A percentile compares a stretch with the other conserved stretches of the same genome.
These are phyloP conservation scores for Dimargaris cristalligena DNA, from an alignment of 192 early-diverging fungal genomes.

Conservation along the genomic window DNA sequence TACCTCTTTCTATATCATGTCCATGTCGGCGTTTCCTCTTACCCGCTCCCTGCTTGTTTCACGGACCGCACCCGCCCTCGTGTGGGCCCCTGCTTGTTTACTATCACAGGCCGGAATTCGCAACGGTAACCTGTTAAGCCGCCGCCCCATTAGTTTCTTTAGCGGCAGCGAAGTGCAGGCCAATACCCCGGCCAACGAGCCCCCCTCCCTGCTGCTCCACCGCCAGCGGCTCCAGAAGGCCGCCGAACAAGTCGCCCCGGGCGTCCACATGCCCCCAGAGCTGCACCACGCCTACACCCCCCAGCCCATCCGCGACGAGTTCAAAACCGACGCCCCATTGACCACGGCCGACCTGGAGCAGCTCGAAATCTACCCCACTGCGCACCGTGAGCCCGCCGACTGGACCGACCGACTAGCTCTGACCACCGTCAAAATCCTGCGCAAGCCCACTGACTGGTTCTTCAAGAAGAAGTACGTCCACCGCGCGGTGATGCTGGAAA, in stretches of 20 bases:
- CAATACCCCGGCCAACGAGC: background rate
- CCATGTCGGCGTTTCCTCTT: no score
- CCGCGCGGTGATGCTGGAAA: constrained; percentile 63
- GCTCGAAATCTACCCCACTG: constrained; percentile 36
- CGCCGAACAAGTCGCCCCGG: background rate
- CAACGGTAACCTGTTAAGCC: no score
- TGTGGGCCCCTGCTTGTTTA: no score
- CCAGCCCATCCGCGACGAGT: constrained; percentile 43
- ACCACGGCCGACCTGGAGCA: constrained; percentile 37
- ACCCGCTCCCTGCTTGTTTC: no score
- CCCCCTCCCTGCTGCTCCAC: background rate
- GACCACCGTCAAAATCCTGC: constrained; percentile 40
- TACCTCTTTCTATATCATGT: no score
- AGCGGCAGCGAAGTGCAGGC: background rate
- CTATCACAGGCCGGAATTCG: no score
- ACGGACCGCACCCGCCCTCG: no score
- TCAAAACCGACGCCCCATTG: constrained; percentile 29
- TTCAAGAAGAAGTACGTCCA: constrained; percentile 61
- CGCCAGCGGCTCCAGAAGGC: background rate
- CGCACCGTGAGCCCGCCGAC: constrained; percentile 40
- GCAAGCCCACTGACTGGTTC: constrained; percentile 46
- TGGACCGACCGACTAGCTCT: constrained; percentile 46
- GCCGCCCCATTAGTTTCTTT: background rate
- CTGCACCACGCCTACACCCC: constrained; percentile 18
- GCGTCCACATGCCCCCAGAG: background rate